phyloP scores from a whole-genome alignment of 768 basidiomycete genomes.

The Suillus weaverae region DNA sequence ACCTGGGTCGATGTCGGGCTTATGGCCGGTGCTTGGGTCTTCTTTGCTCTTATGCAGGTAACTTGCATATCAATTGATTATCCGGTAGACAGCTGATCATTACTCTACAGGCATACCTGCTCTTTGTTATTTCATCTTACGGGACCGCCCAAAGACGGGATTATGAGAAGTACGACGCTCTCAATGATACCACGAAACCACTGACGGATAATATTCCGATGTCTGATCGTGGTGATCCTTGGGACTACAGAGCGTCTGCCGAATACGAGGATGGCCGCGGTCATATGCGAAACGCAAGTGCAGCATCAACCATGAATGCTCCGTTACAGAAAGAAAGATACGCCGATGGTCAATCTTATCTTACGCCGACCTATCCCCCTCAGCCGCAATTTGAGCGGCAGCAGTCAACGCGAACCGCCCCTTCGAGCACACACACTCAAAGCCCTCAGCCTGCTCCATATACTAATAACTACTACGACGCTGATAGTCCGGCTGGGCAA shows the following conservation, averaged over 20 bases:
- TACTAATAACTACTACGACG: slow-evolving; percentile 32
- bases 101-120: slow-evolving; percentile 47
- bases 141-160: slow-evolving; percentile 73
- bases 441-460: slow-evolving; percentile 41
- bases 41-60: slow-evolving; percentile 79
- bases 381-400: slow-evolving; percentile 21
- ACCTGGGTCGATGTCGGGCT: slow-evolving; percentile 91
- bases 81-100: slow-evolving; percentile 1
- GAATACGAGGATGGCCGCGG: slow-evolving; percentile 36
- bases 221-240: slow-evolving; percentile 64
- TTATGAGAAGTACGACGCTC: slow-evolving; percentile 75
- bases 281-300: slow-evolving; percentile 59
- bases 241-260: slow-evolving; percentile 60
- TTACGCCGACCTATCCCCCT: slow-evolving; percentile 34
- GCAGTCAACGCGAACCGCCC: slow-evolving; percentile 20
- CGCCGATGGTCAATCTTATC: slow-evolving; percentile 32
- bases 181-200: slow-evolving; percentile 59
- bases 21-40: slow-evolving; percentile 85
- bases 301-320: slow-evolving; percentile 53
- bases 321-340: slow-evolving; percentile 49
- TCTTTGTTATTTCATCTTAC: slow-evolving; percentile 59
- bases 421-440: slow-evolving; percentile 39
- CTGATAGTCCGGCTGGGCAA: slow-evolving; percentile 30
- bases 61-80: slow-evolving; percentile 22
- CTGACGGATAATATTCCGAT: slow-evolving; percentile 63